Conservation (phyloP, 2,329 filamentous ascomycete species). For the Camillea tinctor region DNA sequence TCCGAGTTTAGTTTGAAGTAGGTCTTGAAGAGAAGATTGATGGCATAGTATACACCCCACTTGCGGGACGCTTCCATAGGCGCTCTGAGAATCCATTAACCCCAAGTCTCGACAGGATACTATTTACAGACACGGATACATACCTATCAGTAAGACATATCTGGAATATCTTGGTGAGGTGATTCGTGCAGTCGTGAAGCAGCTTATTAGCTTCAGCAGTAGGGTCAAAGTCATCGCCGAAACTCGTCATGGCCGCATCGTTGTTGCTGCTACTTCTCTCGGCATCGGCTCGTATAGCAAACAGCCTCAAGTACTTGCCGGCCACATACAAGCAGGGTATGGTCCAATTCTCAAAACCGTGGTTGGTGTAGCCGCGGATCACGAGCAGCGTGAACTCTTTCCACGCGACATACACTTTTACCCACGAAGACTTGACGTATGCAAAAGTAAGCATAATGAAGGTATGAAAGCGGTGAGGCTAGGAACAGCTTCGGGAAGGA, state of each 20-base stretch:
- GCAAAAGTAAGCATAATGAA: constrained; percentile 7
- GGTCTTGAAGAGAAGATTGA: constrained; percentile 95
- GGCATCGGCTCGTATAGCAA: constrained; percentile 88
- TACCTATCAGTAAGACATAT: constrained; percentile 88
- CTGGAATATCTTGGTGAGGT: constrained; percentile 89
- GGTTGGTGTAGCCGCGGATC: constrained; percentile 76
- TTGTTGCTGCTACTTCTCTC: constrained; percentile 50
- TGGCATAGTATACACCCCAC: constrained; percentile 95
- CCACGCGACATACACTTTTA: constrained; percentile 84
- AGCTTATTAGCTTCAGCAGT: constrained; percentile 77
- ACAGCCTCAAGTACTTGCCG: constrained; percentile 81
- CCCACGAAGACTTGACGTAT: constrained; percentile 61
- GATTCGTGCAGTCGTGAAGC: constrained; percentile 84
- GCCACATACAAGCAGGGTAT: constrained; percentile 86
- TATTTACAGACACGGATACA: constrained; percentile 26
- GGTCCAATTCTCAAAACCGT: constrained; percentile 83
- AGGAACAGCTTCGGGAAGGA: background rate
- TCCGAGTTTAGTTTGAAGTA: constrained; percentile 95
- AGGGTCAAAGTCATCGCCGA: constrained; percentile 80
- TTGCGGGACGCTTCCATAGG: constrained; percentile 87
- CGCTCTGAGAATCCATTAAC: constrained; percentile 52
- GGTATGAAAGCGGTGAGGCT: background rate
- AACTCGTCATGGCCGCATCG: constrained; percentile 40
- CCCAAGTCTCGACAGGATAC: background rate
- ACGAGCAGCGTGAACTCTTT: constrained; percentile 77